These are phyloP conservation scores for Coemansia reversa DNA, from an alignment of 192 early-diverging fungal genomes.

Conservation along the genomic window DNA sequence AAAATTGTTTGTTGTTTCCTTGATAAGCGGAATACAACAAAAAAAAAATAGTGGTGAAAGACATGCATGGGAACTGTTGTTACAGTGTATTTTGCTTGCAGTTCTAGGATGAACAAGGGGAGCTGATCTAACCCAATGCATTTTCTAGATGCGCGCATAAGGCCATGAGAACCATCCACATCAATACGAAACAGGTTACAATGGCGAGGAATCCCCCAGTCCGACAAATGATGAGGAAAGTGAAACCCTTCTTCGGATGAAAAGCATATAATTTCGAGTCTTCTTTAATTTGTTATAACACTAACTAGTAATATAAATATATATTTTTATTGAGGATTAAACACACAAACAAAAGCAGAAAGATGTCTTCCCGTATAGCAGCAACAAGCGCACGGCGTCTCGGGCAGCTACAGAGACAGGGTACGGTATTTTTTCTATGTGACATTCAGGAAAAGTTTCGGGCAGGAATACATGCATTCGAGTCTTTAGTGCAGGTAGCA, in stretches of 20 bases:
- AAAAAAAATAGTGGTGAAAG: not conserved
- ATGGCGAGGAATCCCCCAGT: not conserved
- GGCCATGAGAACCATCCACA: not conserved
- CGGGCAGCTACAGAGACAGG: constrained; percentile 54
- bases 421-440: constrained; percentile 89
- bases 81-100: not conserved
- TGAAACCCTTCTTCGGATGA: not conserved
- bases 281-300: not conserved
- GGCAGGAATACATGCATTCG: constrained; percentile 76
- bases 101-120: not conserved
- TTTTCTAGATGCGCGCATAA: not conserved
- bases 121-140: not conserved
- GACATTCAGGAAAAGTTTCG: constrained; percentile 89
- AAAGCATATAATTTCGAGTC: not conserved
- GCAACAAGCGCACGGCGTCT: constrained; percentile 47
- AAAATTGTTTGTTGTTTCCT: not conserved
- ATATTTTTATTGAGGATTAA: not conserved
- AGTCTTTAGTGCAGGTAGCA: constrained; percentile 76
- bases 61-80: not conserved
- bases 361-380: constrained; percentile 23
- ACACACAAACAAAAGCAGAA: not conserved
- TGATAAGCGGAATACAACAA: not conserved
- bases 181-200: not conserved
- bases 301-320: not conserved
- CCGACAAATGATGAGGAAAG: not conserved